Evolutionary conservation across 495 filamentous ascomycete genomes (phyloP).

Genomic region (Penicillium nucicola): DNA sequence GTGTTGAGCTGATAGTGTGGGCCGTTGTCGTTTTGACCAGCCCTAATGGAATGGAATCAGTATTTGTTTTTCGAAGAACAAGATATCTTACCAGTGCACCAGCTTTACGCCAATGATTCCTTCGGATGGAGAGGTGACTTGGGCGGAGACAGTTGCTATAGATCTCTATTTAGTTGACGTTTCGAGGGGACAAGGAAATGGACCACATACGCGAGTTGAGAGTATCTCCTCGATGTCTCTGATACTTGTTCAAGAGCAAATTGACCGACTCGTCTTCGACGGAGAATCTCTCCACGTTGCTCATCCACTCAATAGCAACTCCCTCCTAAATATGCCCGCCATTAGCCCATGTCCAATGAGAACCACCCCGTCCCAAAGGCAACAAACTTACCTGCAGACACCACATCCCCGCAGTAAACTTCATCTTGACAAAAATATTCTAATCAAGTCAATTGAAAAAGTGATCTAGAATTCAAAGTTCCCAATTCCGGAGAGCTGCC

Average conservation of each 20-base stretch:
- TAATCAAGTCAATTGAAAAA: not conserved
- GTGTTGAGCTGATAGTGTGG: constrained; percentile 64
- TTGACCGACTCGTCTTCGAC: constrained; percentile 35
- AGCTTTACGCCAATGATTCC: constrained; percentile 61
- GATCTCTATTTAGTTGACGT: not conserved
- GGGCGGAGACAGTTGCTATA: constrained; percentile 27
- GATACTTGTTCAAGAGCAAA: constrained; percentile 40
- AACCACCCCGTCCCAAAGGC: not conserved
- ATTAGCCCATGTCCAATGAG: not conserved
- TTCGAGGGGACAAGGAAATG: not conserved
- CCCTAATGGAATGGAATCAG: constrained; percentile 21
- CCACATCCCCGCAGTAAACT: constrained; percentile 48
- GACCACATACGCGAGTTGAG: constrained; percentile 50
- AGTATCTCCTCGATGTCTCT: constrained; percentile 52
- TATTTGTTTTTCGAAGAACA: not conserved
- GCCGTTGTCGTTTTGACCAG: constrained; percentile 45
- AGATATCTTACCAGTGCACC: constrained; percentile 57
- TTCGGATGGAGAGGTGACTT: constrained; percentile 52
- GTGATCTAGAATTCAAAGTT: not conserved
- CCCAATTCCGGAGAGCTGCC: not conserved
- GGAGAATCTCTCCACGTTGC: constrained; percentile 40
- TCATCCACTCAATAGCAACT: constrained; percentile 46
- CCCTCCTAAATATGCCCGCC: constrained; percentile 24
- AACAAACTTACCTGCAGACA: constrained; percentile 27
- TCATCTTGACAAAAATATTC: constrained; percentile 26